phyloP scores from a whole-genome alignment of 306 rosid genomes.

The Castanea mollissima region DNA sequence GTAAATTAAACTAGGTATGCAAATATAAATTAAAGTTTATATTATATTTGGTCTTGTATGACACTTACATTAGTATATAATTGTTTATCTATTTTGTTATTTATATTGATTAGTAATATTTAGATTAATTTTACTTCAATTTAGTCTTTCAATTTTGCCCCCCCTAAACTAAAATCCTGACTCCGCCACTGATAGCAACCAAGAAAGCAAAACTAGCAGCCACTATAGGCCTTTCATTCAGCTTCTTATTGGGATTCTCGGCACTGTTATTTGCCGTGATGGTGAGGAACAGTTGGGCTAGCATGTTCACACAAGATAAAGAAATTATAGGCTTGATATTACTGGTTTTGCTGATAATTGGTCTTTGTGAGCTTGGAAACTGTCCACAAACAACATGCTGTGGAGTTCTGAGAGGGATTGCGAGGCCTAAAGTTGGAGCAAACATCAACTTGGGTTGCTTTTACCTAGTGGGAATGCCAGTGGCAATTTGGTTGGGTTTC shows the following conservation, averaged over 20 bases:
- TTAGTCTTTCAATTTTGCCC: too few species aligned
- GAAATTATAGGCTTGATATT: slow-evolving; percentile 62
- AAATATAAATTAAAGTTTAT: too few species aligned
- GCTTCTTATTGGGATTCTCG: slow-evolving; percentile 56
- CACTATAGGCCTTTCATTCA: slow-evolving; percentile 62
- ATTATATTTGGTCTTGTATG: too few species aligned
- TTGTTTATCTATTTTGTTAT: too few species aligned
- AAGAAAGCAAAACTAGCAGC: slow-evolving; percentile 65
- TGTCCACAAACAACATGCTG: slow-evolving; percentile 69
- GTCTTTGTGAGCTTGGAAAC: slow-evolving; percentile 88
- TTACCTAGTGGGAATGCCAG: slow-evolving; percentile 88
- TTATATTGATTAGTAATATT: too few species aligned
- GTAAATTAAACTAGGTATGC: too few species aligned
- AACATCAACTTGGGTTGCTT: slow-evolving; percentile 79
- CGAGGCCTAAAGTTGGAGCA: slow-evolving; percentile 87
- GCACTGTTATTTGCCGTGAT: slow-evolving; percentile 59
- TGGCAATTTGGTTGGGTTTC: slow-evolving; percentile 62
- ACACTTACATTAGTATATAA: too few species aligned
- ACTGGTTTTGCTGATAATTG: slow-evolving; percentile 76
- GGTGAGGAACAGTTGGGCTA: slow-evolving; percentile 79
- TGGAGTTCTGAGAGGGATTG: slow-evolving; percentile 86
- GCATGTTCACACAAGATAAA: slow-evolving; percentile 64
- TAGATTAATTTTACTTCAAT: too few species aligned
- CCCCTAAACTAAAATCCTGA: too few species aligned
- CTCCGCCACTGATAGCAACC: too few species aligned